These are phyloP conservation scores for Platanus orientalis DNA, from an alignment of 164 flowering plant species.

Conservation along the genomic window DNA sequence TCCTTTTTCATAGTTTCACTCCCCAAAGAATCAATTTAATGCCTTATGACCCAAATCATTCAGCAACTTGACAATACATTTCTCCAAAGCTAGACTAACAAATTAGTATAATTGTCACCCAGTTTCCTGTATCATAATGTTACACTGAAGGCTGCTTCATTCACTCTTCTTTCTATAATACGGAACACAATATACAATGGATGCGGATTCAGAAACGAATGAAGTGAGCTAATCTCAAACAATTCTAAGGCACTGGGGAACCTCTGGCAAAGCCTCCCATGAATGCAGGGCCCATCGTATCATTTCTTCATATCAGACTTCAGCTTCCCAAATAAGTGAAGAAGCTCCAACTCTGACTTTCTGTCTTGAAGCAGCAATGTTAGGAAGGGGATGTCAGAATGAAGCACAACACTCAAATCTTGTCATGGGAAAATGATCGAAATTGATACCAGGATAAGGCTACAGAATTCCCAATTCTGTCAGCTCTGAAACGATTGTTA, in stretches of 20 bases:
- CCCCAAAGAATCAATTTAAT: background rate
- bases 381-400: slow-evolving; percentile 10
- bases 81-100: background rate
- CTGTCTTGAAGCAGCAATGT: slow-evolving; percentile 13
- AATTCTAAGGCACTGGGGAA: slow-evolving; percentile 10
- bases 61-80: background rate
- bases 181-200: slow-evolving; percentile 14
- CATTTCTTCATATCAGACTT: slow-evolving; percentile 17
- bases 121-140: slow-evolving; percentile 11
- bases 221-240: slow-evolving; percentile 15
- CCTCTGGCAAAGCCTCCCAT: slow-evolving; percentile 9
- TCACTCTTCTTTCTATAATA: slow-evolving; percentile 20
- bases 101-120: slow-evolving; percentile 9
- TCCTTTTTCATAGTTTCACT: too few species aligned
- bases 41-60: background rate
- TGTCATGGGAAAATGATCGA: slow-evolving; percentile 7
- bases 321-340: slow-evolving; percentile 5
- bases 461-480: slow-evolving; percentile 16
- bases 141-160: slow-evolving; percentile 19
- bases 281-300: background rate
- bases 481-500: slow-evolving; percentile 28
- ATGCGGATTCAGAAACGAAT: slow-evolving; percentile 12
- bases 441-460: slow-evolving; percentile 4
- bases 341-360: slow-evolving; percentile 15
- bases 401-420: slow-evolving; percentile 3